phyloP scores from a whole-genome alignment of 169 alveolate species.

The Eimeria necatrix region DNA sequence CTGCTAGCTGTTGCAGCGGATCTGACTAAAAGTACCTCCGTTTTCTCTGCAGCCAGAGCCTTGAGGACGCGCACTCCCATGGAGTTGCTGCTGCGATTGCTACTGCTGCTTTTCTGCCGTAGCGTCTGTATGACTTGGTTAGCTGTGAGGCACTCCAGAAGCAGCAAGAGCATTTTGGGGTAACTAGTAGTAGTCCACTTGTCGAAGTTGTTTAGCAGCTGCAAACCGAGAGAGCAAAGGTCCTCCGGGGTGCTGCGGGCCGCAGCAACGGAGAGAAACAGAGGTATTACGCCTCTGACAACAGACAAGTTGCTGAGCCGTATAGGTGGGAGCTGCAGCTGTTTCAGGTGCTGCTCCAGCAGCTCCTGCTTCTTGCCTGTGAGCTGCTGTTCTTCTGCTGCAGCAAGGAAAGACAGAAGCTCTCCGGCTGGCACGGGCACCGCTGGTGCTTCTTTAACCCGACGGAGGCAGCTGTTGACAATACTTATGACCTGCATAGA shows the following conservation, averaged over 20 bases:
- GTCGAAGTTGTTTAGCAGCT: conserved; percentile 48
- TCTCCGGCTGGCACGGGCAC: conserved; percentile 63
- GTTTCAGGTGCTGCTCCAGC: conserved; percentile 60
- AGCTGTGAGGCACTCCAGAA: conserved; percentile 33
- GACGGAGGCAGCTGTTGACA: conserved; percentile 78
- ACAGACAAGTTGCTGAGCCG: conserved; percentile 56
- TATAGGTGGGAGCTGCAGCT: conserved; percentile 65
- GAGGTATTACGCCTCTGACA: conserved; percentile 57
- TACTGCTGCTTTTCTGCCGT: background rate
- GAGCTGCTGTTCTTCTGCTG: conserved; percentile 68
- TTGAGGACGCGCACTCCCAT: conserved; percentile 37
- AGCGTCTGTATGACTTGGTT: conserved; percentile 44
- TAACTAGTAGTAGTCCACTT: conserved; percentile 47
- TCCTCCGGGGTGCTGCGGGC: conserved; percentile 33
- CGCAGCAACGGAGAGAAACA: conserved; percentile 46
- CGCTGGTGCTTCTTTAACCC: conserved; percentile 62
- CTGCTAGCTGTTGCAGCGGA: conserved; percentile 19
- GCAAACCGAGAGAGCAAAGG: conserved; percentile 64
- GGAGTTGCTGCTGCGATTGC: conserved; percentile 24
- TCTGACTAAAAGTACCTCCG: background rate
- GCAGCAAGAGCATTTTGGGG: conserved; percentile 65
- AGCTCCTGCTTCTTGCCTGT: conserved; percentile 63
- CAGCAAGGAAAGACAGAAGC: conserved; percentile 40
- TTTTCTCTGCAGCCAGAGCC: conserved; percentile 7
- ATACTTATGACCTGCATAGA: conserved; percentile 67